Evolutionary conservation across 2,329 filamentous ascomycete genomes (phyloP).

Genomic region (Teratosphaeriaceae sp.): DNA sequence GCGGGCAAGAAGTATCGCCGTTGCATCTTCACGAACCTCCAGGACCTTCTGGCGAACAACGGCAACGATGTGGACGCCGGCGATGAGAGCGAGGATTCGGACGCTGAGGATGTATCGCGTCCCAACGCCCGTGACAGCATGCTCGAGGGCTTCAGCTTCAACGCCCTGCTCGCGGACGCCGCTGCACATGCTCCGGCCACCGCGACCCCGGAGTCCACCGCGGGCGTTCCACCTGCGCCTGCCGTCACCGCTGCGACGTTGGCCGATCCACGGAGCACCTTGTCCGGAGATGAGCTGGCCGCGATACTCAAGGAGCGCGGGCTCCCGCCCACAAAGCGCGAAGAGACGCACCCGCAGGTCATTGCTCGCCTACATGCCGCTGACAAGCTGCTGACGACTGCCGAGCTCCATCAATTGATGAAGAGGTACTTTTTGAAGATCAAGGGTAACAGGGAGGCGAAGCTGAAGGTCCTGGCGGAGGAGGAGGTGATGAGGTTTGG

Average conservation of each 20-base stretch:
- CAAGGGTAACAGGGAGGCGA: conserved; percentile 19
- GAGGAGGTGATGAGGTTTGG: conserved; percentile 20
- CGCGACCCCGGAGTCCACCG: conserved; percentile 1
- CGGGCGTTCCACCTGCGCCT: not conserved
- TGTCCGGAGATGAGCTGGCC: conserved; percentile 21
- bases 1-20: conserved; percentile 10
- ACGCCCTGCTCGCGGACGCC: conserved; percentile 1
- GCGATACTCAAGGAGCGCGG: conserved; percentile 18
- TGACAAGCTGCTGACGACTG: conserved; percentile 14
- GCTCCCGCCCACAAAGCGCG: conserved; percentile 12
- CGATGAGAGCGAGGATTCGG: conserved; percentile 9
- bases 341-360: conserved; percentile 22
- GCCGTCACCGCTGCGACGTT: conserved; percentile 18
- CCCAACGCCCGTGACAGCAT: not conserved
- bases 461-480: conserved; percentile 21
- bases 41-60: not conserved
- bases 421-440: conserved; percentile 7
- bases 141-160: conserved; percentile 6
- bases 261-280: conserved; percentile 22
- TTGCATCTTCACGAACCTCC: not conserved
- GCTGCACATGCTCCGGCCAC: conserved; percentile 3
- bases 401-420: conserved; percentile 15
- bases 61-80: conserved; percentile 8
- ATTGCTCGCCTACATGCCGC: conserved; percentile 21
- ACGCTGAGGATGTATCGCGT: too few species aligned